Evolutionary conservation across 225 moss, liverwort and hornwort genomes (phyloP).

Genomic region (Pseudisothecium myosuroides): DNA sequence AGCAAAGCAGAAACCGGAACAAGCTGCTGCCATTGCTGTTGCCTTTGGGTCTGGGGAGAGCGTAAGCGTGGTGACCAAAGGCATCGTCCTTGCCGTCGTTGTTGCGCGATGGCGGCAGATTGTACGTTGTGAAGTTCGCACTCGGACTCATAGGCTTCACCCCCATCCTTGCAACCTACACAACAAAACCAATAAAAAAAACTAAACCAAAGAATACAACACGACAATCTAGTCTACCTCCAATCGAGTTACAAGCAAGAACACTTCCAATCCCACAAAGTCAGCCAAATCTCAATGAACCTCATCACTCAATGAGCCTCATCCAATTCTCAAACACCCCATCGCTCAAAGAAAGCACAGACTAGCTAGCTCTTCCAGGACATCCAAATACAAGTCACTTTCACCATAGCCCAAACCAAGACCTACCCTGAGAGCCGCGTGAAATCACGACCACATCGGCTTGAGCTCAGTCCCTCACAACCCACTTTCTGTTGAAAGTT

Average conservation of each 20-base stretch:
- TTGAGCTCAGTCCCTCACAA: not conserved
- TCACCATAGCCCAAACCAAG: not conserved
- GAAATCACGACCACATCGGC: not conserved
- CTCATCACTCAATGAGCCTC: not conserved
- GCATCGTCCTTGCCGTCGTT: not conserved
- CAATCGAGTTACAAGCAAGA: not conserved
- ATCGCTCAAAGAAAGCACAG: not conserved
- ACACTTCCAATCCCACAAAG: not conserved
- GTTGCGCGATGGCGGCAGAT: slow-evolving; percentile 8
- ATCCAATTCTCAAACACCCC: not conserved
- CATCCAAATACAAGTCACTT: not conserved
- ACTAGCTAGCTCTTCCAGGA: not conserved
- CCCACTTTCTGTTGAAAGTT: not conserved
- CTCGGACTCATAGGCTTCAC: slow-evolving; percentile 36
- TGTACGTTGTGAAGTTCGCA: slow-evolving; percentile 43
- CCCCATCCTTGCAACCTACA: slow-evolving; percentile 13
- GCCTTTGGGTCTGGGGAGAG: slow-evolving; percentile 9
- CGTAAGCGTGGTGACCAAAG: slow-evolving; percentile 14
- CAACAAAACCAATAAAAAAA: not conserved
- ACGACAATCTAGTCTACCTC: not conserved
- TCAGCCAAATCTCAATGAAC: not conserved
- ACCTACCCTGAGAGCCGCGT: not conserved
- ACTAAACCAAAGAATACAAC: not conserved
- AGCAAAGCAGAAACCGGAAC: slow-evolving; percentile 53
- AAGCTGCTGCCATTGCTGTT: not conserved